A percentile compares a stretch with the other conserved stretches of the same genome.
phyloP scores from a whole-genome alignment of 1,139 yeast genomes.

The Hyphopichia pseudoburtonii region DNA sequence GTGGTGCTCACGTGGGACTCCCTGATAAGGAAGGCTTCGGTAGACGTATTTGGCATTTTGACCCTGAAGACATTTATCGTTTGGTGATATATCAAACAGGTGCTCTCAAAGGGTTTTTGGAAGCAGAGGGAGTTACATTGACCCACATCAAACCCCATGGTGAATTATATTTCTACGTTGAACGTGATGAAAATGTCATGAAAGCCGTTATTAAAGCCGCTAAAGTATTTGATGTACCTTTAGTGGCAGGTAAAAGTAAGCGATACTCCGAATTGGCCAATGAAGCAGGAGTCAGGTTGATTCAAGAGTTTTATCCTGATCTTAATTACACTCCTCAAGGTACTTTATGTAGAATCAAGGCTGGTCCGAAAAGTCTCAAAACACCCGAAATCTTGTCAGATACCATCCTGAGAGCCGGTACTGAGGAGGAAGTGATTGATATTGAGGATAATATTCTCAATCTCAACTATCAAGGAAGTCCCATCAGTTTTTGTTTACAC shows the following conservation, averaged over 20 bases:
- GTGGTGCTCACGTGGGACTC: conserved; percentile 40
- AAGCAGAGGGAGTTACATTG: conserved; percentile 32
- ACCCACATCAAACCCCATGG: conserved; percentile 39
- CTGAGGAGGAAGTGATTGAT: conserved; percentile 15
- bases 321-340: conserved; percentile 32
- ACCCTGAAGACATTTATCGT: conserved; percentile 33
- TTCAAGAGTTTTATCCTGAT: conserved; percentile 38
- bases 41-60: conserved; percentile 30
- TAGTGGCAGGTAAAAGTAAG: conserved; percentile 27
- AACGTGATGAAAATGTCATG: conserved; percentile 31
- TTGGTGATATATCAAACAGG: conserved; percentile 38
- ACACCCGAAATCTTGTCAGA: conserved; percentile 30
- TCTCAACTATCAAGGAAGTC: conserved; percentile 25
- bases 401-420: conserved; percentile 23
- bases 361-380: conserved; percentile 20
- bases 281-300: conserved; percentile 29
- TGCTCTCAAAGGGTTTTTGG: conserved; percentile 35
- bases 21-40: conserved; percentile 40
- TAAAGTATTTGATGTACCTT: conserved; percentile 31
- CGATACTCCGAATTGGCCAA: conserved; percentile 20
- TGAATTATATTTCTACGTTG: conserved; percentile 35
- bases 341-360: conserved; percentile 20
- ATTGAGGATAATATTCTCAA: conserved; percentile 18
- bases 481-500: conserved; percentile 33
- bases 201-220: conserved; percentile 35